A percentile compares a stretch with the other conserved stretches of the same genome.
phyloP scores from a whole-genome alignment of 225 moss, liverwort and hornwort genomes.

The Polytrichum commune region DNA sequence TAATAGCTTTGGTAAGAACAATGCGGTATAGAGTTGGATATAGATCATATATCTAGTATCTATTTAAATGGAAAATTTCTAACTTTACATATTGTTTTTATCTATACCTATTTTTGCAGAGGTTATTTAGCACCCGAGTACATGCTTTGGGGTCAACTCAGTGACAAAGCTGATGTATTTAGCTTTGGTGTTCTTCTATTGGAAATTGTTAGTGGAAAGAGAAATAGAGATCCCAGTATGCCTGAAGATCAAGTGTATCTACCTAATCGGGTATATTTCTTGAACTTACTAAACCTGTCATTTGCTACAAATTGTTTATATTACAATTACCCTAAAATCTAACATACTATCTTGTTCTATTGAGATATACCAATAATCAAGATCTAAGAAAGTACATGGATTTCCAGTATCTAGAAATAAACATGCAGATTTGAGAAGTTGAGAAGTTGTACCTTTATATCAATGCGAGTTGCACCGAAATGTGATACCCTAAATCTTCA shows the following conservation, averaged over 20 bases:
- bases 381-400: too few relatives aligned
- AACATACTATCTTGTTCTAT: background rate
- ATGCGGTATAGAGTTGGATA: too few relatives aligned
- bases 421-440: too few relatives aligned
- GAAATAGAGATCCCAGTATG: background rate
- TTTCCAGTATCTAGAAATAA: too few relatives aligned
- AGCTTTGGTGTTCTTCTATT: conserved; percentile 14
- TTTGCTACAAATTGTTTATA: background rate
- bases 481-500: too few relatives aligned
- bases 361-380: background rate
- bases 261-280: background rate
- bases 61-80: too few relatives aligned
- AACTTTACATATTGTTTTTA: too few relatives aligned
- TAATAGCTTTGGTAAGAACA: too few relatives aligned
- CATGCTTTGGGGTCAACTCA: conserved; percentile 4
- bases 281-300: background rate
- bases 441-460: too few relatives aligned
- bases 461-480: too few relatives aligned
- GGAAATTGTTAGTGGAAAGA: conserved; percentile 7
- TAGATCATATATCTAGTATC: too few relatives aligned
- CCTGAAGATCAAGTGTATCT: conserved; percentile 2
- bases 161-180: conserved; percentile 12
- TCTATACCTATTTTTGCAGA: background rate
- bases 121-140: conserved; percentile 9
- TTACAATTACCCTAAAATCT: background rate